Conservation (phyloP, 2,329 filamentous ascomycete species). For the Grosmannia penicillata region DNA sequence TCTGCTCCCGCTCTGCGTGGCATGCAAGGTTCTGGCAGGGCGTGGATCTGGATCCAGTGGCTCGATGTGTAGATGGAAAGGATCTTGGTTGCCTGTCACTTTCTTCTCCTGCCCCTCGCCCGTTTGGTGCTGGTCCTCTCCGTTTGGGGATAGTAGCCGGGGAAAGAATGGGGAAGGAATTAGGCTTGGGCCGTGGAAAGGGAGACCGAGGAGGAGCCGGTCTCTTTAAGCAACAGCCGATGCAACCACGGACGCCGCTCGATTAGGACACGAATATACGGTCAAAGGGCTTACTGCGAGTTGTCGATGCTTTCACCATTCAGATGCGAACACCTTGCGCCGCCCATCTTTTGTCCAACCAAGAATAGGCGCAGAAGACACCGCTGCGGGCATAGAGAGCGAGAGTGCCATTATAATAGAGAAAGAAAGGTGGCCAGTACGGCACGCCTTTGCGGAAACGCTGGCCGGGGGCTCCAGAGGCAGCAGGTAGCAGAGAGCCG, state of each 20-base stretch:
- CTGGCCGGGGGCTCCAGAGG: too few species aligned
- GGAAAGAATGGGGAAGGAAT: conserved; percentile 1
- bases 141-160: conserved; percentile 3
- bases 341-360: conserved; percentile 1
- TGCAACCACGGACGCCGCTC: background rate
- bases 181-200: background rate
- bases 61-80: background rate
- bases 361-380: background rate
- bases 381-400: background rate
- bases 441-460: too few species aligned
- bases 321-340: conserved; percentile 6
- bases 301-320: conserved; percentile 9
- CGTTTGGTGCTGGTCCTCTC: background rate
- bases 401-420: background rate
- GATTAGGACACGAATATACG: background rate
- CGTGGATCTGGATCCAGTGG: background rate
- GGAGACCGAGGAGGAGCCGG: conserved; percentile 4
- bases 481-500: background rate
- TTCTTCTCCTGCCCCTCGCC: conserved; percentile 2
- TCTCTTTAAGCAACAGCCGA: conserved; percentile 8
- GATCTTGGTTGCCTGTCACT: background rate
- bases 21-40: background rate
- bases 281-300: conserved; percentile 3
- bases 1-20: background rate
- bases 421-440: too few species aligned